Base-by-base conservation (phyloP, 495 filamentous ascomycete species). In the Aspergillus nidulans region DNA sequence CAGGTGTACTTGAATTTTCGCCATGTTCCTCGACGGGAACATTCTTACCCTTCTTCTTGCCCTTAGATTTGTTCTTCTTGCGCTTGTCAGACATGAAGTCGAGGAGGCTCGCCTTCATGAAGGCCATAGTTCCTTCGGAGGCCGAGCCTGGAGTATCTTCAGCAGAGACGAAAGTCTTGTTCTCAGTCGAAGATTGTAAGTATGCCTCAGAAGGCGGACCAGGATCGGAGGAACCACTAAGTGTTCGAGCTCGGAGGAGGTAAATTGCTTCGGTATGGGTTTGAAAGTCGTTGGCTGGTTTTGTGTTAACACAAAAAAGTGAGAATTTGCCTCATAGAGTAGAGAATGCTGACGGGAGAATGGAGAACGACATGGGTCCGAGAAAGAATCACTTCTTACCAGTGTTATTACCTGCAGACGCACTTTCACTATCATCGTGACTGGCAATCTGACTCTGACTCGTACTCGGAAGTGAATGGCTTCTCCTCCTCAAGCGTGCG, bases 41-140 rank as follows among this genome's bases (percentile, higher is more conserved):
- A 7, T 45, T 28, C 10, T 23, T 13, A 34, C 30, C 19, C 28
- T 42, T 52, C 40, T 53, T 57, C 23, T 45, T 49, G 6, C 45
- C 44, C 26, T 53, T 57, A 3, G 56, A 56, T 20, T 52, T 59
- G n/a, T 59, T 56, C 40, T 57, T 60, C 26, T 48, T 52, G 18
- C 25, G 42, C 44, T 48, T 50, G 0, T 45, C 7, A 32, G 55
- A 18, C 30, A 47, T 32, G 32, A 49, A 56, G 36, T 56, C 53
- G 36, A 56, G 23, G 16, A 56, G 16, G 26, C 39, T 56, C 3
- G 45, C 45, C n/a, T 48, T 34, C 10, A 24, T 26, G 18, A 42
- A 24, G 6, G 16, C 45, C 53, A 56, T 56, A 25, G 6, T 43
- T 20, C 9, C 36, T 25, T 25, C 38, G 7, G 36, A n/a, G 44